A percentile compares a stretch with the other conserved stretches of the same genome.
Evolutionary conservation across 495 filamentous ascomycete species (phyloP).

Genomic region (Saxophila tyrrhenica): DNA sequence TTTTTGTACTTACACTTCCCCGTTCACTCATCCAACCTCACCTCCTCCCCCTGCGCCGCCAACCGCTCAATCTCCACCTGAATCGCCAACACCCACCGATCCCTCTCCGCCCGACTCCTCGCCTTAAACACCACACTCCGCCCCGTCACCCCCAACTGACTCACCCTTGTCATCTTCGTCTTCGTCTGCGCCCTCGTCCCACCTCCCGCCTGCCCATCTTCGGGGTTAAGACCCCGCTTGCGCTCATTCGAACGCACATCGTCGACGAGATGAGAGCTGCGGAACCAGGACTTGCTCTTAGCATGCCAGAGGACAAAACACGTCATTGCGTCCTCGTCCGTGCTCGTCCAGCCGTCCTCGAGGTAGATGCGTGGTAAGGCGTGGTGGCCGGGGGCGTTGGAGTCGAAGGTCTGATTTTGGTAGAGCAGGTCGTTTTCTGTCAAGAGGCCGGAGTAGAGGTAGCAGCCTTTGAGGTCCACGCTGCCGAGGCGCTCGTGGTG

Average conservation of each 20-base stretch:
- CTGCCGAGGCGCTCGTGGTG: constrained; percentile 50
- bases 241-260: constrained; percentile 11
- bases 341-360: constrained; percentile 53
- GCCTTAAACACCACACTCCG: constrained; percentile 62
- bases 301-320: constrained; percentile 67
- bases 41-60: background rate
- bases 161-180: constrained; percentile 25
- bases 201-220: constrained; percentile 1
- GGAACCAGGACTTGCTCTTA: constrained; percentile 47
- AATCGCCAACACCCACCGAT: constrained; percentile 65
- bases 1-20: too few relatives aligned
- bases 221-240: background rate
- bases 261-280: constrained; percentile 37
- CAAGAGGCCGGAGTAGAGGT: constrained; percentile 58
- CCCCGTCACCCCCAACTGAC: constrained; percentile 47
- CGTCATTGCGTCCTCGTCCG: constrained; percentile 59
- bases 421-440: constrained; percentile 60
- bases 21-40: background rate
- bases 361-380: constrained; percentile 55
- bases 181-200: constrained; percentile 9
- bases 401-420: constrained; percentile 58
- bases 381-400: constrained; percentile 51
- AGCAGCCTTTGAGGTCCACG: constrained; percentile 56
- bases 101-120: constrained; percentile 57
- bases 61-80: constrained; percentile 59